Evolutionary conservation across 768 basidiomycete species (phyloP).

Genomic region (Pisolithus albus): DNA sequence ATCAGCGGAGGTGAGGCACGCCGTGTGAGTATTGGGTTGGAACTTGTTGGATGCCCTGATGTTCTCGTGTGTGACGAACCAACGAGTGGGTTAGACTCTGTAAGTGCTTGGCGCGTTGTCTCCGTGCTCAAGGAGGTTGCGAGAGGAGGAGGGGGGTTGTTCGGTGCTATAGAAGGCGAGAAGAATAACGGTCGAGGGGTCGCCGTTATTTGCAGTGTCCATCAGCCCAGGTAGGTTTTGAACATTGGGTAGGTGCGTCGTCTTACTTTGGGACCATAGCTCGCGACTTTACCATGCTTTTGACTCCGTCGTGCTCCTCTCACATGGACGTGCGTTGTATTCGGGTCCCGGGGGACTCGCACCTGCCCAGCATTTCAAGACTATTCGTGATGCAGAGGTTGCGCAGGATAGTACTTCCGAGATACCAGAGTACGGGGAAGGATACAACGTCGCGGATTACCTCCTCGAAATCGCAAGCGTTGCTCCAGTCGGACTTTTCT

Average conservation of each 20-base stretch:
- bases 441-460: slow-evolving; percentile 92
- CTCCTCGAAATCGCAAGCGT: slow-evolving; percentile 82
- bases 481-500: slow-evolving; percentile 40
- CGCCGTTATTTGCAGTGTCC: slow-evolving; percentile 80
- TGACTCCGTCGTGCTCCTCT: slow-evolving; percentile 71
- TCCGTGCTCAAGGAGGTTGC: slow-evolving; percentile 71
- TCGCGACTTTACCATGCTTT: slow-evolving; percentile 84
- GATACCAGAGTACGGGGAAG: slow-evolving; percentile 54
- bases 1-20: slow-evolving; percentile 92
- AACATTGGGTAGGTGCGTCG: slow-evolving; percentile 1
- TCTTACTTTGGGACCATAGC: slow-evolving; percentile 25
- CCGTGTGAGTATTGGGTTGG: slow-evolving; percentile 83
- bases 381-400: slow-evolving; percentile 17
- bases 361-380: slow-evolving; percentile 62
- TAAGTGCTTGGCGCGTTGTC: slow-evolving; percentile 78
- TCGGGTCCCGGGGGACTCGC: slow-evolving; percentile 67
- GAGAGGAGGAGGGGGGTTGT: slow-evolving; percentile 30
- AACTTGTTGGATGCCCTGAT: slow-evolving; percentile 80
- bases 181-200: slow-evolving; percentile 59
- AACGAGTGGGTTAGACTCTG: slow-evolving; percentile 76
- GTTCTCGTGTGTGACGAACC: slow-evolving; percentile 87
- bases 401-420: slow-evolving; percentile 30
- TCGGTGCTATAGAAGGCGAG: slow-evolving; percentile 13
- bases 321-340: slow-evolving; percentile 73
- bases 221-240: slow-evolving; percentile 68